A percentile compares a stretch with the other conserved stretches of the same genome.
Evolutionary conservation across 805 yeast genomes (phyloP).

Genomic region (Blastobotrys attinorum): DNA sequence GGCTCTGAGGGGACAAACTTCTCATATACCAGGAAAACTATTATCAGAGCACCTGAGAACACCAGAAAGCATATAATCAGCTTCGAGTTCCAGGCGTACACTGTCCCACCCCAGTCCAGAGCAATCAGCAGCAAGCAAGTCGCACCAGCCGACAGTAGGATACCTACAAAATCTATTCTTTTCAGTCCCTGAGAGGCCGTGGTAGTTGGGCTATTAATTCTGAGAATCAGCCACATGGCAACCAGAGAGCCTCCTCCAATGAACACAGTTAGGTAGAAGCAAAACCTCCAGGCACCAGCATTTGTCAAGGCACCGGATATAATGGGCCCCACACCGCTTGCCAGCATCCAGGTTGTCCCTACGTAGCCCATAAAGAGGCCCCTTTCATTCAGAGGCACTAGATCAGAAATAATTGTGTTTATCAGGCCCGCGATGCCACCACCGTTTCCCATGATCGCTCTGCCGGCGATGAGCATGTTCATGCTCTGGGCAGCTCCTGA

Average conservation of each 20-base stretch:
- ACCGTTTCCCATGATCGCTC: conserved; percentile 62
- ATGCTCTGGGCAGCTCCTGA: conserved; percentile 37
- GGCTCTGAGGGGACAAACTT: conserved; percentile 32
- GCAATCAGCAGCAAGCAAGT: conserved; percentile 39
- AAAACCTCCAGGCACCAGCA: conserved; percentile 42
- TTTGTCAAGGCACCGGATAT: conserved; percentile 44
- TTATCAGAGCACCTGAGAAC: conserved; percentile 35
- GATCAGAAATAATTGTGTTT: conserved; percentile 46
- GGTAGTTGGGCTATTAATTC: conserved; percentile 32
- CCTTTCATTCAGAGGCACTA: conserved; percentile 18
- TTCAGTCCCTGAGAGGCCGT: conserved; percentile 33
- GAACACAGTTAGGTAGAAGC: conserved; percentile 44
- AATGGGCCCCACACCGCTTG: conserved; percentile 43
- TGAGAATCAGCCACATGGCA: conserved; percentile 17
- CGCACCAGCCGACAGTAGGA: conserved; percentile 41
- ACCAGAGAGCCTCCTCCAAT: conserved; percentile 26
- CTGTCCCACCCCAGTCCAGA: conserved; percentile 46
- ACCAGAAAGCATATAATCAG: conserved; percentile 39
- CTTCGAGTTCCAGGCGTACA: conserved; percentile 46
- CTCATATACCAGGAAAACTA: conserved; percentile 43
- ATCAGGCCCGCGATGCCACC: conserved; percentile 52
- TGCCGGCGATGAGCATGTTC: conserved; percentile 56
- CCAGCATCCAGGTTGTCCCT: conserved; percentile 20
- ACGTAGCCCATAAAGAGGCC: conserved; percentile 19
- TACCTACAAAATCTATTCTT: conserved; percentile 48